Percentiles rank a stretch among this genome's conserved stretches.
phyloP scores from a whole-genome alignment of 345 rosid species.

The Salix purpurea region DNA sequence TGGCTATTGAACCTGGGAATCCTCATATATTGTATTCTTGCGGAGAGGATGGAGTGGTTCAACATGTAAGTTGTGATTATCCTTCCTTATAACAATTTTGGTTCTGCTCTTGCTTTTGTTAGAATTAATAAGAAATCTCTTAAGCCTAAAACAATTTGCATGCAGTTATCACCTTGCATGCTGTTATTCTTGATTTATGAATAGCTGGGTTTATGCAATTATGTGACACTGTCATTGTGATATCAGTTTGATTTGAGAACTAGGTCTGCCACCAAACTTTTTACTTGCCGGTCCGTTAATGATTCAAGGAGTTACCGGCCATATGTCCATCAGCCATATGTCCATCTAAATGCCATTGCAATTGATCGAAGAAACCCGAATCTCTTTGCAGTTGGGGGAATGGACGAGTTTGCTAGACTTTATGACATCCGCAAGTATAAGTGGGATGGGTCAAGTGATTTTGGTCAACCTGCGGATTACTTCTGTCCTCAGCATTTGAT shows the following conservation, averaged over 20 bases:
- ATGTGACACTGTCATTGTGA: slow-evolving; percentile 15
- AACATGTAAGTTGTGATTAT: slow-evolving; percentile 57
- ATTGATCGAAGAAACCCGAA: slow-evolving; percentile 79
- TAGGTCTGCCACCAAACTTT: slow-evolving; percentile 53
- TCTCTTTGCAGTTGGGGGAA: slow-evolving; percentile 75
- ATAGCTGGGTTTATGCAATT: neutral
- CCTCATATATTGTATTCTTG: slow-evolving; percentile 75
- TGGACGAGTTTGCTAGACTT: slow-evolving; percentile 72
- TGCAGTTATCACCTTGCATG: neutral
- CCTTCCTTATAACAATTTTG: neutral
- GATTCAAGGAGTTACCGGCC: slow-evolving; percentile 32
- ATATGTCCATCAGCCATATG: slow-evolving; percentile 33
- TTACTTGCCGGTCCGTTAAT: slow-evolving; percentile 51
- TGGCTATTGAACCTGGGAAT: slow-evolving; percentile 89
- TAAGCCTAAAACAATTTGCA: neutral
- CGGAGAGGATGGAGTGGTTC: slow-evolving; percentile 91
- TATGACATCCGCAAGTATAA: slow-evolving; percentile 74
- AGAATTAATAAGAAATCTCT: neutral
- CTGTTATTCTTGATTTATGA: neutral
- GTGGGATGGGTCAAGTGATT: slow-evolving; percentile 51
- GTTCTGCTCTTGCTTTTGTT: neutral
- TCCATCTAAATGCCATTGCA: slow-evolving; percentile 63
- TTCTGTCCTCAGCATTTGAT: slow-evolving; percentile 73
- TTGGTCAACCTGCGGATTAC: slow-evolving; percentile 50
- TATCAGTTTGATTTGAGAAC: slow-evolving; percentile 90